Percentiles rank a stretch among this genome's conserved stretches.
phyloP scores from a whole-genome alignment of 228 moss, liverwort and hornwort species.

The Sphagnum fallax region DNA sequence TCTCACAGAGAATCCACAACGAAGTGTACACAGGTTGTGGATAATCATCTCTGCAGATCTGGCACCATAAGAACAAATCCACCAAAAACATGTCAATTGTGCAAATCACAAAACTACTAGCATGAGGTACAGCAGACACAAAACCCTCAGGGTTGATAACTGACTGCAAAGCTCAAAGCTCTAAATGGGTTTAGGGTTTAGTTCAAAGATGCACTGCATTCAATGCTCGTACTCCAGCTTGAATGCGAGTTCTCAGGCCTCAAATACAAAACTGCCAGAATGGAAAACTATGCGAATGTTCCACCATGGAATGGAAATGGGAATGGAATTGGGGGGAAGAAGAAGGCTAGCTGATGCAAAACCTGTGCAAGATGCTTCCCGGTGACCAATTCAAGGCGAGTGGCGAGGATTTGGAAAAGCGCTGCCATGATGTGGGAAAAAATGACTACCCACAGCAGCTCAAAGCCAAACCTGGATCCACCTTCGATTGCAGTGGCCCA shows the following conservation, averaged over 20 bases:
- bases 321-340: neutral
- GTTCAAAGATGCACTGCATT: no score
- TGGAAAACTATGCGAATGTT: neutral
- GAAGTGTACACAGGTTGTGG: constrained; percentile 53
- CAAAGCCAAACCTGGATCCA: constrained; percentile 74
- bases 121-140: neutral
- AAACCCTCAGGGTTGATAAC: no score
- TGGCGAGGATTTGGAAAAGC: constrained; percentile 67
- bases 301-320: no score
- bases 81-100: neutral
- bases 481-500: constrained; percentile 80
- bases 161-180: no score
- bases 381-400: constrained; percentile 65
- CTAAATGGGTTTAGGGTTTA: no score
- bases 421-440: constrained; percentile 60
- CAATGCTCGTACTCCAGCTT: no score
- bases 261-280: neutral
- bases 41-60: constrained; percentile 85
- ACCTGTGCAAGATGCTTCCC: constrained; percentile 87
- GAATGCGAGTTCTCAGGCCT: no score
- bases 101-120: neutral
- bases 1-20: constrained; percentile 70
- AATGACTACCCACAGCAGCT: constrained; percentile 72
- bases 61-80: constrained; percentile 9
- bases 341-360: neutral